A percentile compares a stretch with the other conserved stretches of the same genome.
Evolutionary conservation across 352 stramenopile species (phyloP).

Genomic region (Phytophthora idaei): DNA sequence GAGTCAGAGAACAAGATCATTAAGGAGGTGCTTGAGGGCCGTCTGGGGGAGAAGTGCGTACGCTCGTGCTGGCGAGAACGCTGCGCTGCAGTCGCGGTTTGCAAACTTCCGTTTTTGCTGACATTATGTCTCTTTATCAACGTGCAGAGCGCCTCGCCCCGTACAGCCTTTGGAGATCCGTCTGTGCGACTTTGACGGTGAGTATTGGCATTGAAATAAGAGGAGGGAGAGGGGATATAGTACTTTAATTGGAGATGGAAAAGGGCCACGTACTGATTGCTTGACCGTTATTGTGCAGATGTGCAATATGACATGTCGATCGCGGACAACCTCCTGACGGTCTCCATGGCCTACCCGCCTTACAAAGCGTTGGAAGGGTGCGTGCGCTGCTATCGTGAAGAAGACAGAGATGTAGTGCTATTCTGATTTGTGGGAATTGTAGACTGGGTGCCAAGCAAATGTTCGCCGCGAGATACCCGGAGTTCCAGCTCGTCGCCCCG

Average conservation of each 20-base stretch:
- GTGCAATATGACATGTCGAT: conserved; percentile 88
- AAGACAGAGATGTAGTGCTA: neutral
- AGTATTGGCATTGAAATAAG: neutral
- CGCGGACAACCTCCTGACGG: conserved; percentile 59
- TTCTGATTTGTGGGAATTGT: conserved; percentile 7
- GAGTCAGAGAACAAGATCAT: conserved; percentile 91
- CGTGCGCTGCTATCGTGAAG: neutral
- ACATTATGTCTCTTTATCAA: conserved; percentile 6
- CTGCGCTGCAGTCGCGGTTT: neutral
- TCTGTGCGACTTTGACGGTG: conserved; percentile 87
- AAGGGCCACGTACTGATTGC: conserved; percentile 8
- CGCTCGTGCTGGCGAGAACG: neutral
- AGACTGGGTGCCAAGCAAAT: conserved; percentile 76
- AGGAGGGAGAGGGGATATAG: neutral
- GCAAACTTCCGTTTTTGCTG: neutral
- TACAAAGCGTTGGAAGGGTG: conserved; percentile 76
- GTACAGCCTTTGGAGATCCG: conserved; percentile 80
- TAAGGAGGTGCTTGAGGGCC: conserved; percentile 79
- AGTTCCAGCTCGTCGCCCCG: conserved; percentile 67
- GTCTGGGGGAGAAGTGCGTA: conserved; percentile 73
- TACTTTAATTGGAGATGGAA: neutral
- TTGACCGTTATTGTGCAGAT: conserved; percentile 43
- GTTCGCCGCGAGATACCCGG: conserved; percentile 73
- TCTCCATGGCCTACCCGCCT: conserved; percentile 81
- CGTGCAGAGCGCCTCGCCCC: conserved; percentile 67